Evolutionary conservation across 2,329 filamentous ascomycete genomes (phyloP), one percentile per base, ranked within the genome.

Genomic region (Exophiala xenobiotica): DNA sequence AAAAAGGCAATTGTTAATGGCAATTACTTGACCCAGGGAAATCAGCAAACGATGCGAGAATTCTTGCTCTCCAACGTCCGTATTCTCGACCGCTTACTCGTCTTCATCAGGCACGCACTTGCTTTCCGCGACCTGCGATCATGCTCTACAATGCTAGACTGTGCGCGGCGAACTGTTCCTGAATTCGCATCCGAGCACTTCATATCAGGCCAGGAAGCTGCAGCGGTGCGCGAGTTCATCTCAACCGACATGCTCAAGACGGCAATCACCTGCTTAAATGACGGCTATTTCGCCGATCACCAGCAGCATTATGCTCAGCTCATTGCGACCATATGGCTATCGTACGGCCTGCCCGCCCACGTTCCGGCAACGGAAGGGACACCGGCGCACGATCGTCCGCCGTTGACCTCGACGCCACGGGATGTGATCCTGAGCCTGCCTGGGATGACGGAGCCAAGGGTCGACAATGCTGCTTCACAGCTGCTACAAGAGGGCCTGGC

Each of bases 211-310:
- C 67, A 65, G n/a, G 82, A 83, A 11, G 78, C 83, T 1, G 72
- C 78, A 6, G 86, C 79, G 6, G 88, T 97, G 56, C 85, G 91
- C 46, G 90, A 96, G 64, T 99, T 91, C 69, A 91, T 97, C 65
- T 90, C 85, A 46, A 83, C 84, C 4, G 88, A 96, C 60, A 89
- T 97, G 2, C 80, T 99, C 43, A 89, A 91, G 72, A 90, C 90
- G 0, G 92, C 88, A 64, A 88, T 96, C 66, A 88, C 86, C 1
- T 95, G 88, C 1, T 82, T 99, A 44, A 88, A 97, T 70, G 93
- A 99, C 61, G 86, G 90, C 0, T 96, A 97, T 69, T 99, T 97
- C 69, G 91, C 96, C 26, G 93, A 99, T 61, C 82, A 95, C 56
- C 93, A 99, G 64, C 92, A 91, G 66, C 91, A 99, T 45, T 78